phyloP scores from a whole-genome alignment of 345 rosid genomes.

The Hibiscus mutabilis region DNA sequence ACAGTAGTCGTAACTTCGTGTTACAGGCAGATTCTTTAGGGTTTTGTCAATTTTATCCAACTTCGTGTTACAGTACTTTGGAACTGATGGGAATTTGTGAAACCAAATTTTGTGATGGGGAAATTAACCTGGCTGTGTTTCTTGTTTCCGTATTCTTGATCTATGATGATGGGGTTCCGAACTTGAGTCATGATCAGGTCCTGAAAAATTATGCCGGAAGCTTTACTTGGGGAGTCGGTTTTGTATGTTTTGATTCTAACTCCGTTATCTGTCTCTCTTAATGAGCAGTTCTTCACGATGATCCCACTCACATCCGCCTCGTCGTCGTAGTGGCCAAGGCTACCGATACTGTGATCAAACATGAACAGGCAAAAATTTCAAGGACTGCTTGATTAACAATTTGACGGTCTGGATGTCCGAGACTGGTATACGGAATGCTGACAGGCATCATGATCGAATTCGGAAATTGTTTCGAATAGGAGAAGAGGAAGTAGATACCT shows the following conservation, averaged over 20 bases:
- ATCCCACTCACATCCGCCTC: slow-evolving; percentile 45
- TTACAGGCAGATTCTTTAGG: too few relatives aligned
- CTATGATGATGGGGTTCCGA: slow-evolving; percentile 45
- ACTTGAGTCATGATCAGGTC: slow-evolving; percentile 42
- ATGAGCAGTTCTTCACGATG: slow-evolving; percentile 35
- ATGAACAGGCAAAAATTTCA: neutral
- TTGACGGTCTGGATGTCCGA: neutral
- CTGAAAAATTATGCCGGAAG: slow-evolving; percentile 28
- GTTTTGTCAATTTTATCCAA: too few relatives aligned
- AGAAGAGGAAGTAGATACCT: neutral
- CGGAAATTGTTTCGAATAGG: neutral
- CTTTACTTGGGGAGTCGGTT: slow-evolving; percentile 32
- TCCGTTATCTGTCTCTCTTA: slow-evolving; percentile 44
- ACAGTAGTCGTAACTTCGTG: neutral
- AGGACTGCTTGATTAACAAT: neutral
- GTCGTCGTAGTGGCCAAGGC: slow-evolving; percentile 50
- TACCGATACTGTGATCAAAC: slow-evolving; percentile 42
- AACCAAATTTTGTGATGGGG: neutral
- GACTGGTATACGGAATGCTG: neutral
- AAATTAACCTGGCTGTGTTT: slow-evolving; percentile 12
- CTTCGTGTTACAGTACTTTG: neutral
- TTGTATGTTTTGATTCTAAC: slow-evolving; percentile 58
- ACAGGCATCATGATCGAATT: neutral
- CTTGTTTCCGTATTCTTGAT: slow-evolving; percentile 40
- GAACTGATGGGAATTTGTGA: neutral